phyloP scores from a whole-genome alignment of 345 rosid genomes.

The Trapa incisa region DNA sequence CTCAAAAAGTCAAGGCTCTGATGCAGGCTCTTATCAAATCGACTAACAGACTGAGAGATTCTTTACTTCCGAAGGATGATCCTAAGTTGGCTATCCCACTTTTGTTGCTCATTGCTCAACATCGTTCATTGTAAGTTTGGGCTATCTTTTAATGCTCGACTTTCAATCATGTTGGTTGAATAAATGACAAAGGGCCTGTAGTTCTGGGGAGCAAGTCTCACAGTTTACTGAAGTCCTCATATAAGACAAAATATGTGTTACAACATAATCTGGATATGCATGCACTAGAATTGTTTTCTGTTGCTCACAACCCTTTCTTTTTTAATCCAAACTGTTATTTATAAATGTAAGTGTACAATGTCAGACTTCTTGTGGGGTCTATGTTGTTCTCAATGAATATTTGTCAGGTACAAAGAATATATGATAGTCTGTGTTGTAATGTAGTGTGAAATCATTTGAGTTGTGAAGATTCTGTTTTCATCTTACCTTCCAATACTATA shows the following conservation, averaged over 20 bases:
- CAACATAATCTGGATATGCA: not conserved
- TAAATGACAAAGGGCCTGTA: not conserved
- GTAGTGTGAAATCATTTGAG: not conserved
- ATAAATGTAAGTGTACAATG: not conserved
- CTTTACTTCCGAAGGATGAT: constrained; percentile 89
- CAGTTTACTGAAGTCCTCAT: not conserved
- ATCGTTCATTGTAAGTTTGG: constrained; percentile 78
- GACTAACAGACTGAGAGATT: constrained; percentile 79
- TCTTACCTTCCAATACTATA: not conserved
- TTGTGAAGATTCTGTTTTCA: not conserved
- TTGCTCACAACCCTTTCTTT: not conserved
- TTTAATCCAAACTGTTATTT: not conserved
- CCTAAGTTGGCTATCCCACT: constrained; percentile 86
- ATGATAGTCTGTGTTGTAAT: too few species aligned
- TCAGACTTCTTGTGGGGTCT: too few species aligned
- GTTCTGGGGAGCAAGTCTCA: not conserved
- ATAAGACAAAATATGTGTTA: not conserved
- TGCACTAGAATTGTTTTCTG: not conserved
- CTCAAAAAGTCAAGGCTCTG: not conserved
- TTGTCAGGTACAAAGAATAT: too few species aligned
- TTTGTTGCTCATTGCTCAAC: constrained; percentile 85
- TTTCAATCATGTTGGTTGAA: not conserved
- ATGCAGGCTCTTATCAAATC: constrained; percentile 91
- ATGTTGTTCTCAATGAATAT: too few species aligned
- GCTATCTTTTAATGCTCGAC: not conserved